phyloP scores from a whole-genome alignment of 345 rosid species.

The Zanthoxylum bungeanum region DNA sequence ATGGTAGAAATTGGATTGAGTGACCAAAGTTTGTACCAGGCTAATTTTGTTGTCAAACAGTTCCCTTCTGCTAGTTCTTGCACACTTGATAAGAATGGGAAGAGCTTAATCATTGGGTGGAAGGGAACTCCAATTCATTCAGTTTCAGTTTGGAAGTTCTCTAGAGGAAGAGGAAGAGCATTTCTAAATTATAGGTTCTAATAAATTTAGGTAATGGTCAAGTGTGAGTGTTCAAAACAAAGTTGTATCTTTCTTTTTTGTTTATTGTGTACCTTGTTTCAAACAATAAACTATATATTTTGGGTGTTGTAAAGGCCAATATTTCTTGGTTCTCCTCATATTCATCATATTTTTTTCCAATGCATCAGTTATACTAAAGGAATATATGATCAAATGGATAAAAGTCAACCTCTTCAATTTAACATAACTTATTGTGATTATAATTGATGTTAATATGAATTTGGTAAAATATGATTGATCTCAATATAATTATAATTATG shows the following conservation, averaged over 20 bases:
- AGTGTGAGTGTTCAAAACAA: not conserved
- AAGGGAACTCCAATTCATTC: conserved; percentile 47
- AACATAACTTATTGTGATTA: too few relatives aligned
- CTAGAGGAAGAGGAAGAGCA: conserved; percentile 20
- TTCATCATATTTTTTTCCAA: too few relatives aligned
- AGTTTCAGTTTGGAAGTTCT: conserved; percentile 46
- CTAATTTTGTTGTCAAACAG: conserved; percentile 29
- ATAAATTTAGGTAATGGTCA: not conserved
- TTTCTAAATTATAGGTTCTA: not conserved
- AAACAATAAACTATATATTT: not conserved
- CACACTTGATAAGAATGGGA: conserved; percentile 30
- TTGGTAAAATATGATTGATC: too few relatives aligned
- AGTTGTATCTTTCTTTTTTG: not conserved
- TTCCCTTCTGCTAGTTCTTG: conserved; percentile 20
- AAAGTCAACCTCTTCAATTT: too few relatives aligned
- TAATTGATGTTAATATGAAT: too few relatives aligned
- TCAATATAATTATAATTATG: too few relatives aligned
- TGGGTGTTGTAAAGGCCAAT: not conserved
- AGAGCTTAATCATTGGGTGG: conserved; percentile 38
- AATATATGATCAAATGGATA: too few relatives aligned
- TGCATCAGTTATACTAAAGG: too few relatives aligned
- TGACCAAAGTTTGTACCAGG: conserved; percentile 37
- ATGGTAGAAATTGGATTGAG: conserved; percentile 48
- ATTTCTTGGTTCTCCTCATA: not conserved
- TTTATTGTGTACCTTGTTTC: not conserved